Evolutionary conservation across 176 grass and related monocot genomes (phyloP), one percentile per base, ranked within the genome.

Genomic region (Ananas comosus): DNA sequence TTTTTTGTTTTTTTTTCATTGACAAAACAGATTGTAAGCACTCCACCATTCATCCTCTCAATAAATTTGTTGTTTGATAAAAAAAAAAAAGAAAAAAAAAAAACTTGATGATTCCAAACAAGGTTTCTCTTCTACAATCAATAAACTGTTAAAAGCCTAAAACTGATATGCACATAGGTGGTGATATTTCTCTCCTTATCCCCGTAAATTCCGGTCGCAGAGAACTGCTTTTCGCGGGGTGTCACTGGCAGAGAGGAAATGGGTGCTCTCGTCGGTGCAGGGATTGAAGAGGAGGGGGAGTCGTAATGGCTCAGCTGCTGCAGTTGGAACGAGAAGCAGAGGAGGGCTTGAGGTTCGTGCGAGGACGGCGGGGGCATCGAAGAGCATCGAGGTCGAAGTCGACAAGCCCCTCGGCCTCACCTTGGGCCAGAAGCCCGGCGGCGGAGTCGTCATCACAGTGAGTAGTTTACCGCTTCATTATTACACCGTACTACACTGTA

Each of bases 371-470:
- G 76, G 85, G 13, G 65, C 89, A 0, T 69, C 89, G 3, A 99
- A 99, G 87, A 90, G 80, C 72, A 92, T 93, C 14, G 94, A 99
- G 82, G 89, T 84, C 14, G 94, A 99, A 54, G 89, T 99, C 18
- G 94, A 93, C 72, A 99, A 99, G 84, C 94, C 94, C 5, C 90
- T 99, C 4, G 94, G 94, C 4, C 64, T 99, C 58, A 76, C 87
- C 17, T 76, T 99, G 66, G 89, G 94, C 17, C 94, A 99, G 89
- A 99, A 99, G 51, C 33, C 94, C 11, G 74, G 65, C 22, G 94
- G 94, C 3, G 89, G n/a, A n/a, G 87, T 99, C 80, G 54, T 90
- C 48, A 88, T 99, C 66, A 91, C 86, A 7, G 89, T 99, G 66
- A 85, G 89, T 72, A 67, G 0, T 29, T 50, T 48, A 12, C 2